Evolutionary conservation across 192 early-diverging fungal genomes (phyloP).

Genomic region (Cladochytrium replicatum): DNA sequence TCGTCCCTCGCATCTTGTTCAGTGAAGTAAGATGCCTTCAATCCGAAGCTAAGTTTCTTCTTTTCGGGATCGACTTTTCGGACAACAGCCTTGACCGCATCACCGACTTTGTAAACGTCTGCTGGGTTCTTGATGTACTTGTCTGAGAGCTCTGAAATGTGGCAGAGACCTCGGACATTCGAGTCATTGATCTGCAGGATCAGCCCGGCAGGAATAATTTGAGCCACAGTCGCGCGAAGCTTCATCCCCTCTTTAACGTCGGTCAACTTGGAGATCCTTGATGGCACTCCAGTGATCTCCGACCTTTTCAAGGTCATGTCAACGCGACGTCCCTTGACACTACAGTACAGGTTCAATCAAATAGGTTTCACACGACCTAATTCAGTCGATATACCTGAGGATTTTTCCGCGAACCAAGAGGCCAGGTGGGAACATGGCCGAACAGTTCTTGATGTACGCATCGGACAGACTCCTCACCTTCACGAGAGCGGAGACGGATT

Average conservation of each 20-base stretch:
- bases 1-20: slow-evolving; percentile 37
- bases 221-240: slow-evolving; percentile 65
- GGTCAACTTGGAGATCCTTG: slow-evolving; percentile 19
- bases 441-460: slow-evolving; percentile 79
- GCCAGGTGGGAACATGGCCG: slow-evolving; percentile 54
- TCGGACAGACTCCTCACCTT: slow-evolving; percentile 81
- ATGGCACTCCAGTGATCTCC: neutral
- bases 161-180: slow-evolving; percentile 72
- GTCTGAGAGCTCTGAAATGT: slow-evolving; percentile 76
- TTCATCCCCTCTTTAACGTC: slow-evolving; percentile 63
- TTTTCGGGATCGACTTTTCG: slow-evolving; percentile 61
- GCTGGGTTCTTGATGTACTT: slow-evolving; percentile 57
- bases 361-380: neutral
- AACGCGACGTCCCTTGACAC: slow-evolving; percentile 45
- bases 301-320: slow-evolving; percentile 63
- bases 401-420: slow-evolving; percentile 70
- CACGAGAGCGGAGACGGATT: slow-evolving; percentile 56
- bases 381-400: slow-evolving; percentile 19
- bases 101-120: slow-evolving; percentile 70
- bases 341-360: slow-evolving; percentile 27
- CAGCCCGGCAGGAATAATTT: slow-evolving; percentile 65
- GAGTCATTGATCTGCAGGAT: slow-evolving; percentile 73
- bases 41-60: slow-evolving; percentile 61
- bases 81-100: slow-evolving; percentile 71
- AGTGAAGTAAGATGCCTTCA: slow-evolving; percentile 80